These are phyloP conservation scores for Capsicum pubescens DNA, from an alignment of 257 asterid genomes.

Conservation along the genomic window DNA sequence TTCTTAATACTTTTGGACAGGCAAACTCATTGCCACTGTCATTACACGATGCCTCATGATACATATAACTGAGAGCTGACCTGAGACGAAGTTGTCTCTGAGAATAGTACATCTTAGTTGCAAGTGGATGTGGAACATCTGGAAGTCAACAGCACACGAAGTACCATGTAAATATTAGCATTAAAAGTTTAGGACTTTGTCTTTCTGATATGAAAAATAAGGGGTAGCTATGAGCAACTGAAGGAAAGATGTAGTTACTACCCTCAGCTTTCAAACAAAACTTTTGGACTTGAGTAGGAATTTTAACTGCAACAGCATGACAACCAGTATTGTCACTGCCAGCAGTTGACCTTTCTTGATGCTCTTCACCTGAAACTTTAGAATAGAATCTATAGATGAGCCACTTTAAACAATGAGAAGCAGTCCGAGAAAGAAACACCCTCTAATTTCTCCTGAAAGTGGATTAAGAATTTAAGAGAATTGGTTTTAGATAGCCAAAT, in stretches of 20 bases:
- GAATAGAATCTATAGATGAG: constrained; percentile 30
- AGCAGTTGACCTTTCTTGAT: constrained; percentile 33
- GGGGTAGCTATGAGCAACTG: constrained; percentile 1
- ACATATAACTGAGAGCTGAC: constrained; percentile 66
- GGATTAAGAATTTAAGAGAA: background rate
- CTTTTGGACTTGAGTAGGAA: constrained; percentile 10
- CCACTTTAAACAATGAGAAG: background rate
- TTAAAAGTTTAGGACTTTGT: constrained; percentile 2
- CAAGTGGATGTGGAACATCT: constrained; percentile 84
- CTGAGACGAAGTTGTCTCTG: constrained; percentile 67
- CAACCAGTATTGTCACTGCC: constrained; percentile 34
- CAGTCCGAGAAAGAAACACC: background rate
- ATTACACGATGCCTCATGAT: constrained; percentile 51
- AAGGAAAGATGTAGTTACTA: constrained; percentile 5
- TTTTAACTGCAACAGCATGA: constrained; percentile 19
- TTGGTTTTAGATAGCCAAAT: background rate
- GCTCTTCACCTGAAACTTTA: constrained; percentile 38
- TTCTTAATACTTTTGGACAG: constrained; percentile 42
- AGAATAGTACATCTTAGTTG: constrained; percentile 85
- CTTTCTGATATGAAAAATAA: constrained; percentile 17
- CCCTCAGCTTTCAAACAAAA: constrained; percentile 15
- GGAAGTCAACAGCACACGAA: constrained; percentile 26
- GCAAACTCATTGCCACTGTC: constrained; percentile 46
- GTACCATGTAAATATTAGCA: constrained; percentile 13
- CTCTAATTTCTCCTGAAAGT: constrained; percentile 10